Percentiles rank a stretch among this genome's conserved stretches.
Evolutionary conservation across 2,329 filamentous ascomycete genomes (phyloP).

Genomic region (Thielaviopsis punctulata): DNA sequence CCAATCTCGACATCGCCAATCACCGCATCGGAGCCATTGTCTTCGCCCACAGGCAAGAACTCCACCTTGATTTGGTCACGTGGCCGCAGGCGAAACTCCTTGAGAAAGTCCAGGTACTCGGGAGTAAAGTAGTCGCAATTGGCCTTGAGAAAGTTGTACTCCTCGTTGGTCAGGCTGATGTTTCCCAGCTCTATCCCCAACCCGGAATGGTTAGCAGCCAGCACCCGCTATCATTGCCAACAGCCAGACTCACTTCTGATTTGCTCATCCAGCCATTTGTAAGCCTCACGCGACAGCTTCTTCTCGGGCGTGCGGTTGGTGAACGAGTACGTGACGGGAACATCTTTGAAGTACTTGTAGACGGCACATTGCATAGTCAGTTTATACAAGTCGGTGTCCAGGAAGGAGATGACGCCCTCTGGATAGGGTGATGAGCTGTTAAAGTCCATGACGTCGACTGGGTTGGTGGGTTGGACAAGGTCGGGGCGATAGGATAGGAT

Average conservation of each 20-base stretch:
- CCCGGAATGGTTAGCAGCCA: not conserved
- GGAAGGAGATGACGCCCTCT: conserved; percentile 64
- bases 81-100: conserved; percentile 65
- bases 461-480: not conserved
- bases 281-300: conserved; percentile 70
- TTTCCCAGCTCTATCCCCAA: conserved; percentile 69
- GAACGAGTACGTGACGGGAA: conserved; percentile 77
- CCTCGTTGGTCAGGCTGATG: conserved; percentile 61
- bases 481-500: too few relatives aligned
- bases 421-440: conserved; percentile 49
- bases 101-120: conserved; percentile 66
- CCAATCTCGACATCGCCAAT: conserved; percentile 60
- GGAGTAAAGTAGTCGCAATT: conserved; percentile 66
- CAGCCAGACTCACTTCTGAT: conserved; percentile 45
- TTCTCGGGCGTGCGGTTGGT: conserved; percentile 92
- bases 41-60: conserved; percentile 38
- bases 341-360: conserved; percentile 73
- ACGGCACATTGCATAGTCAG: conserved; percentile 98
- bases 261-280: conserved; percentile 70
- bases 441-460: conserved; percentile 37
- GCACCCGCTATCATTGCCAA: not conserved
- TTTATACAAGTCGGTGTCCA: conserved; percentile 83
- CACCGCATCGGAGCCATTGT: conserved; percentile 46
- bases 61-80: conserved; percentile 59
- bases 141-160: conserved; percentile 59